A percentile compares a stretch with the other conserved stretches of the same genome.
Conservation (phyloP, 352 stramenopile species). For the Globisporangium cystogenes region DNA sequence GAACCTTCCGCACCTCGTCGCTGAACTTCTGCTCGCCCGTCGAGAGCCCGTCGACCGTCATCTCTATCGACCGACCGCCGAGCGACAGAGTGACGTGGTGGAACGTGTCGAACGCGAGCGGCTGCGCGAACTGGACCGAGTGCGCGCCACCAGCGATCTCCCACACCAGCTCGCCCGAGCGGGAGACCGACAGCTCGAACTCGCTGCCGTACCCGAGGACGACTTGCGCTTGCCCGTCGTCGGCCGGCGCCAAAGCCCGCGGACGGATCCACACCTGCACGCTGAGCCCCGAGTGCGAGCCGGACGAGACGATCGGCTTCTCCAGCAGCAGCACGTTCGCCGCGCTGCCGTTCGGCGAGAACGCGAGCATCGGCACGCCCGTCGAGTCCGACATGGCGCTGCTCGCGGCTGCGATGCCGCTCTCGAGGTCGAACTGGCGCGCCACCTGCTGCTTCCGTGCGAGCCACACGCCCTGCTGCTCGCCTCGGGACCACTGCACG, state of each 20-base stretch:
- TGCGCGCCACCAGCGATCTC: conserved; percentile 32
- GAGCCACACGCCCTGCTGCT: conserved; percentile 79
- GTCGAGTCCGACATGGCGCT: conserved; percentile 56
- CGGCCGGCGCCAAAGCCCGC: conserved; percentile 9
- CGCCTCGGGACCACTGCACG: conserved; percentile 73
- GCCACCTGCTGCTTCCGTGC: conserved; percentile 34
- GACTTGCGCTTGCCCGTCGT: conserved; percentile 25
- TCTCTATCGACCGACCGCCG: conserved; percentile 23
- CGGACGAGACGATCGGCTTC: conserved; percentile 46
- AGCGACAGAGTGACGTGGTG: conserved; percentile 59
- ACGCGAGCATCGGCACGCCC: conserved; percentile 38
- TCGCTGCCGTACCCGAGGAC: conserved; percentile 57
- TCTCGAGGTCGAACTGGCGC: conserved; percentile 30
- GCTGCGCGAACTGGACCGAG: conserved; percentile 26
- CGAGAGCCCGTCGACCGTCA: conserved; percentile 43
- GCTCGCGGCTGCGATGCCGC: conserved; percentile 23
- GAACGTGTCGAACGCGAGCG: conserved; percentile 43
- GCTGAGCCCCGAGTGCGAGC: conserved; percentile 44
- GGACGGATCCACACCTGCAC: conserved; percentile 68
- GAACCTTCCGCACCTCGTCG: conserved; percentile 15
- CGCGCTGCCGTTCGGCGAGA: conserved; percentile 45
- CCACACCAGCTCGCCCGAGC: conserved; percentile 42
- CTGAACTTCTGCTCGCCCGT: conserved; percentile 26
- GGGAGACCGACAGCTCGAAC: conserved; percentile 43
- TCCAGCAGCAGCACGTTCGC: conserved; percentile 56